phyloP scores from a whole-genome alignment of 352 stramenopile genomes.

The Globisporangium canariense region DNA sequence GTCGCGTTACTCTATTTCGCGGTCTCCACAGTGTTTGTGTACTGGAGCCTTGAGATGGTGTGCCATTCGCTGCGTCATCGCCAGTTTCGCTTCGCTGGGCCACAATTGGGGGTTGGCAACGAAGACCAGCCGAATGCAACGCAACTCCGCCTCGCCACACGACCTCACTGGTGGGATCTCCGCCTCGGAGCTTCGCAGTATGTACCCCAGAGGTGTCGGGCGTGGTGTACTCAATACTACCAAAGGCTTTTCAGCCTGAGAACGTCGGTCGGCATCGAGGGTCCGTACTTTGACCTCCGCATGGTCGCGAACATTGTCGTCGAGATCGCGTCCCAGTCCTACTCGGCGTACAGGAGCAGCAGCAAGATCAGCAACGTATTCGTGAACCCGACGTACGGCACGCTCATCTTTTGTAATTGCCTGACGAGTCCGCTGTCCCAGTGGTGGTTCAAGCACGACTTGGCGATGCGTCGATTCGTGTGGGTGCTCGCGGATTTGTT shows the following conservation, averaged over 20 bases:
- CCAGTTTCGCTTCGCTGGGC: not conserved
- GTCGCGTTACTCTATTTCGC: not conserved
- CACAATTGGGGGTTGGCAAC: not conserved
- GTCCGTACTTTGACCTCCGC: conserved; percentile 1
- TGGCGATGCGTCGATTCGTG: not conserved
- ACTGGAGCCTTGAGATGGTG: not conserved
- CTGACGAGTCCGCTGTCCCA: not conserved
- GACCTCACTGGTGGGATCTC: not conserved
- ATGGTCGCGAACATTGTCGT: not conserved
- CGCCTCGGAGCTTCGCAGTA: not conserved
- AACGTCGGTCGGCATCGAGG: not conserved
- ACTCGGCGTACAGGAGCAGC: not conserved
- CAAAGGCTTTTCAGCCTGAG: not conserved
- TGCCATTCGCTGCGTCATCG: not conserved
- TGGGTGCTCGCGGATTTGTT: conserved; percentile 1
- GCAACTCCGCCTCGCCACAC: not conserved
- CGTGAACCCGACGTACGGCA: not conserved
- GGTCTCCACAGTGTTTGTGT: not conserved
- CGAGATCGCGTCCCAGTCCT: not conserved
- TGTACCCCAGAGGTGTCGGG: not conserved
- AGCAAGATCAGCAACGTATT: conserved; percentile 1
- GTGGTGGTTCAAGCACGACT: not conserved
- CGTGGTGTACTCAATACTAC: not conserved
- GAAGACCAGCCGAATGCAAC: not conserved
- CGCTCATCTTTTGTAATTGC: conserved; percentile 6